Conservation (phyloP, 257 asterid species). For the Agastache rugosa region DNA sequence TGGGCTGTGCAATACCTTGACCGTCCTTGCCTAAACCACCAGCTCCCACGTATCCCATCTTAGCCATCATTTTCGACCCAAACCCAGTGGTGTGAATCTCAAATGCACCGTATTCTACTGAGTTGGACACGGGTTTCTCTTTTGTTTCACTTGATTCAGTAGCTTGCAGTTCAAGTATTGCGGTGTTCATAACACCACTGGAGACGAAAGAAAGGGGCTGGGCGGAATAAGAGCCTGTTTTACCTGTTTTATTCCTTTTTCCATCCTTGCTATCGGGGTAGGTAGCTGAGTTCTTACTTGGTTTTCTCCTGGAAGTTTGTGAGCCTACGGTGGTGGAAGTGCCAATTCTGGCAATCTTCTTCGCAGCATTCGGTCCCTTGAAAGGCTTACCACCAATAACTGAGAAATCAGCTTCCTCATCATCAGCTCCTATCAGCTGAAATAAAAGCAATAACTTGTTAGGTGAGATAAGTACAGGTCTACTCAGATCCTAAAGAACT, state of each 20-base stretch:
- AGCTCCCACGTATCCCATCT: constrained; percentile 92
- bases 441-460: constrained; percentile 31
- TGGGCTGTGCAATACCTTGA: constrained; percentile 77
- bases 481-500: background rate
- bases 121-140: constrained; percentile 44
- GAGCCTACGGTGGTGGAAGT: constrained; percentile 38
- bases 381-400: constrained; percentile 46
- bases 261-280: constrained; percentile 42
- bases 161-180: constrained; percentile 43
- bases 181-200: constrained; percentile 69
- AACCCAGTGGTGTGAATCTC: constrained; percentile 97
- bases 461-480: background rate
- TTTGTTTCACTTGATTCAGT: constrained; percentile 45
- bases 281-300: constrained; percentile 41
- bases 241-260: constrained; percentile 50
- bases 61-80: constrained; percentile 97
- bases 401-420: constrained; percentile 67
- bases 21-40: constrained; percentile 88
- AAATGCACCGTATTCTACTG: constrained; percentile 66
- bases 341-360: constrained; percentile 43
- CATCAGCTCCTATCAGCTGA: constrained; percentile 78
- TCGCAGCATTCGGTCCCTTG: constrained; percentile 38
- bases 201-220: constrained; percentile 89
- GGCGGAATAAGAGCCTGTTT: constrained; percentile 66
- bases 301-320: constrained; percentile 45